Evolutionary conservation across 768 basidiomycete species (phyloP), one percentile per base, ranked within the genome.

Genomic region (Lepiota venenata): DNA sequence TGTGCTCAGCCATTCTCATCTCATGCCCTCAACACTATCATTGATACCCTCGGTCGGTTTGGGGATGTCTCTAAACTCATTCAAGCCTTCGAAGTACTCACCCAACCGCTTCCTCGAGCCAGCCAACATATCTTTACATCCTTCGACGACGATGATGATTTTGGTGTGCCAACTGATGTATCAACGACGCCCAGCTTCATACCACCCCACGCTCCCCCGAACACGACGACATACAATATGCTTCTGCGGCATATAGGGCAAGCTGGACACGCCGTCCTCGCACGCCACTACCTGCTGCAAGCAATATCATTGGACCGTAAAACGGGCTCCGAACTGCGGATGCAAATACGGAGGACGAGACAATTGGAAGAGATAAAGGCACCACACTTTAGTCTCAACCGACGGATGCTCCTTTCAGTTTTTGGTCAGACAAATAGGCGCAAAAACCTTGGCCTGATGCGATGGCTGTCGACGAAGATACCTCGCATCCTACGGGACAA

Each of bases 11-110:
- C 75, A 3, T 78, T 88, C 60, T 82, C 86, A 14, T 84, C 82
- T 6, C 65, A 79, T 16, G 81, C 86, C 1, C 79, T 93, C 38
- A 90, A 91, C 67, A 87, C 84, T 15, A 81, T 82, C 43, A 69
- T 93, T 58, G 86, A 90, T 54, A 76, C 84, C 61, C 77, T 91
- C 8, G 89, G 88, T 12, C 76, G 77, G 8, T 61, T 76, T 15
- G 78, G 81, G 11, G 69, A 84, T 50, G 67, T 88, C 37, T 82
- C 87, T 3, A 83, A 80, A 60, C 77, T 93, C 64, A 78, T 92
- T 4, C 81, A 83, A 61, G 77, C 85, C 1, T 93, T 91, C 62
- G 91, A 92, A 60, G 83, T 88, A 25, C 80, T 91, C 55, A 89
- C 90, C 0, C 77, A 83, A 45, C 87, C 88, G 14, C 74, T 91